phyloP scores from a whole-genome alignment of 83 land plant species.

The Diphasiastrum complanatum region DNA sequence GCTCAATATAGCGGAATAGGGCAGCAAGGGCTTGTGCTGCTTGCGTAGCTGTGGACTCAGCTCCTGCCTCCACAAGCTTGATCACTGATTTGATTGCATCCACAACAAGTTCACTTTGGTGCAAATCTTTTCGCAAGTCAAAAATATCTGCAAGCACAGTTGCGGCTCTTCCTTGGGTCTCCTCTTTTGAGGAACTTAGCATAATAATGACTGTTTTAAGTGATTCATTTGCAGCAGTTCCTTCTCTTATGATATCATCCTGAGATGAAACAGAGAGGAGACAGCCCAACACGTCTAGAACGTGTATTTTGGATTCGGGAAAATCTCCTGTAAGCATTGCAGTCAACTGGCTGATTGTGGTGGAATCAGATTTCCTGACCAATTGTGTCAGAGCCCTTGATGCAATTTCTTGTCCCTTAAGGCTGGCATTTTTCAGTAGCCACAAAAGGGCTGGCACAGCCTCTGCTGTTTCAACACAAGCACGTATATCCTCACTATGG shows the following conservation, averaged over 20 bases:
- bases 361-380: conserved; percentile 56
- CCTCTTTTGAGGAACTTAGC: conserved; percentile 50
- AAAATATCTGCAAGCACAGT: conserved; percentile 67
- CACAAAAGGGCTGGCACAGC: conserved; percentile 69
- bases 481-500: conserved; percentile 84
- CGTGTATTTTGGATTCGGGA: conserved; percentile 47
- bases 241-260: conserved; percentile 44
- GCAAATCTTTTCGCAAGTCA: conserved; percentile 48
- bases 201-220: conserved; percentile 47
- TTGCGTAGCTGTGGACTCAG: conserved; percentile 52
- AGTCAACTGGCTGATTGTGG: conserved; percentile 56
- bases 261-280: conserved; percentile 55
- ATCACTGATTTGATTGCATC: conserved; percentile 48
- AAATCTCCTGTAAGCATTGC: conserved; percentile 53
- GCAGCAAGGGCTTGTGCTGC: conserved; percentile 67
- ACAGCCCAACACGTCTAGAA: conserved; percentile 48
- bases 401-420: conserved; percentile 58
- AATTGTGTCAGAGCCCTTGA: conserved; percentile 58
- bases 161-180: conserved; percentile 57
- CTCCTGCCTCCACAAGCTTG: conserved; percentile 47
- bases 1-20: conserved; percentile 40
- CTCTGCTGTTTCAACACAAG: conserved; percentile 82
- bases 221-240: conserved; percentile 49
- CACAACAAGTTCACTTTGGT: conserved; percentile 47
- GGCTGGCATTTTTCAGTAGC: conserved; percentile 63